Conservation (phyloP, 441 rosid genomes). For the Gossypium trilobum region DNA sequence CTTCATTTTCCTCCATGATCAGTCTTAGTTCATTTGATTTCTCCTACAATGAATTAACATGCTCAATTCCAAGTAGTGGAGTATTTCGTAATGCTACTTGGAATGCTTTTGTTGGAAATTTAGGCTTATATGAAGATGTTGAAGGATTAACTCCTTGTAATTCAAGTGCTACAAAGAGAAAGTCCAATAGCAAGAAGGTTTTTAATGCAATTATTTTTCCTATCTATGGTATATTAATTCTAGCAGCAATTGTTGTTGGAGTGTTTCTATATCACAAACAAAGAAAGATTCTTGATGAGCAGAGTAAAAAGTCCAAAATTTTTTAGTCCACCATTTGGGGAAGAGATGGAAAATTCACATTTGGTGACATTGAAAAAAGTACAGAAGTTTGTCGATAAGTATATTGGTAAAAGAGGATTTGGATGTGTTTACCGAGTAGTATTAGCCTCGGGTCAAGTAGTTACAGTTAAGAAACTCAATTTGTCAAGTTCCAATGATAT, state of each 20-base stretch:
- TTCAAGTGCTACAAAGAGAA: neutral
- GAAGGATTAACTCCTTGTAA: constrained; percentile 35
- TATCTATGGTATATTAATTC: neutral
- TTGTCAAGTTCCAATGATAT: constrained; percentile 28
- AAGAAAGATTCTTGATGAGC: too few relatives aligned
- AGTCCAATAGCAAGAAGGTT: neutral
- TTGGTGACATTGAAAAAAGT: constrained; percentile 42
- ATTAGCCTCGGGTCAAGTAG: constrained; percentile 34
- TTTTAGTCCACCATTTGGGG: constrained; percentile 33
- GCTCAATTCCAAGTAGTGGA: constrained; percentile 31
- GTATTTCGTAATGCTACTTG: constrained; percentile 33
- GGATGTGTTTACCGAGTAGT: constrained; percentile 47
- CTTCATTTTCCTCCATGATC: constrained; percentile 29
- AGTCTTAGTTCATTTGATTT: constrained; percentile 37
- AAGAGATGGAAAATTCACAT: constrained; percentile 43
- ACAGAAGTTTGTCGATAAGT: constrained; percentile 37
- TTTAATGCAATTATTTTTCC: neutral
- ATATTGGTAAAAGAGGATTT: constrained; percentile 50
- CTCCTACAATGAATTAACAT: constrained; percentile 42
- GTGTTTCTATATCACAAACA: too few relatives aligned
- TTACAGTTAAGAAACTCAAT: constrained; percentile 46
- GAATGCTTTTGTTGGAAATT: constrained; percentile 37
- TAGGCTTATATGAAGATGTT: constrained; percentile 43
- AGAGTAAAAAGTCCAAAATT: too few relatives aligned
- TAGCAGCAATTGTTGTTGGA: neutral